Conservation (phyloP, 2,329 filamentous ascomycete species). For the Thermomyces lanuginosus region DNA sequence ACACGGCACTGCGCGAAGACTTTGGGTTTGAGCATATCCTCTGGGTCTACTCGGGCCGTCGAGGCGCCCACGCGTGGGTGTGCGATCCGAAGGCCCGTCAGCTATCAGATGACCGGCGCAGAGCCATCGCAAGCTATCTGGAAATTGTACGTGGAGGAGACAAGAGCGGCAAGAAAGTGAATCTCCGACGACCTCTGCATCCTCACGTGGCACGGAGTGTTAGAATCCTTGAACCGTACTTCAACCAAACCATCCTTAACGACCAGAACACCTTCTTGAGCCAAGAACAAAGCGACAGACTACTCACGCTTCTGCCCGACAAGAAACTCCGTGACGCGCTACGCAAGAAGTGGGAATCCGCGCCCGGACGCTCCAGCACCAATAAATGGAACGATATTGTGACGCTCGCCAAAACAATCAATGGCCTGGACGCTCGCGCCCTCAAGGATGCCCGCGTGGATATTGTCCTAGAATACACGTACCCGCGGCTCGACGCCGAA, state of each 20-base stretch:
- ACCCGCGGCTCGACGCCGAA: conserved; percentile 88
- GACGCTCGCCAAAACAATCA: conserved; percentile 59
- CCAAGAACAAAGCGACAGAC: conserved; percentile 53
- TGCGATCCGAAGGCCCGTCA: conserved; percentile 74
- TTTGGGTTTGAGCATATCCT: conserved; percentile 95
- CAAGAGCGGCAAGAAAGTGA: conserved; percentile 74
- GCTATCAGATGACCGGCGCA: conserved; percentile 72
- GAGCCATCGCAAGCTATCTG: conserved; percentile 74
- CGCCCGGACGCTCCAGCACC: conserved; percentile 56
- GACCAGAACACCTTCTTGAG: conserved; percentile 74
- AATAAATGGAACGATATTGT: conserved; percentile 95
- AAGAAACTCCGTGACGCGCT: conserved; percentile 59
- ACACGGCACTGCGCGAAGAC: conserved; percentile 73
- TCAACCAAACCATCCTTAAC: conserved; percentile 63
- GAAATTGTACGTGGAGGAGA: conserved; percentile 78
- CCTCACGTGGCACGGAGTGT: conserved; percentile 78
- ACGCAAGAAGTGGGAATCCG: conserved; percentile 77
- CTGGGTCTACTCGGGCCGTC: conserved; percentile 95
- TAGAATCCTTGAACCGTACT: conserved; percentile 67
- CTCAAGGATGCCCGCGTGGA: conserved; percentile 87
- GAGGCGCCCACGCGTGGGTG: conserved; percentile 96
- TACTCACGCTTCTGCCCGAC: conserved; percentile 76
- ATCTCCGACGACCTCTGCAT: conserved; percentile 68
- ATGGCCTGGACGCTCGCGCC: conserved; percentile 53
- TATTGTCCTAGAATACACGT: conserved; percentile 92